Evolutionary conservation across 106 monocot genomes (phyloP), one percentile per base, ranked within the genome.

Genomic region (Acanthochlamys bracteata): DNA sequence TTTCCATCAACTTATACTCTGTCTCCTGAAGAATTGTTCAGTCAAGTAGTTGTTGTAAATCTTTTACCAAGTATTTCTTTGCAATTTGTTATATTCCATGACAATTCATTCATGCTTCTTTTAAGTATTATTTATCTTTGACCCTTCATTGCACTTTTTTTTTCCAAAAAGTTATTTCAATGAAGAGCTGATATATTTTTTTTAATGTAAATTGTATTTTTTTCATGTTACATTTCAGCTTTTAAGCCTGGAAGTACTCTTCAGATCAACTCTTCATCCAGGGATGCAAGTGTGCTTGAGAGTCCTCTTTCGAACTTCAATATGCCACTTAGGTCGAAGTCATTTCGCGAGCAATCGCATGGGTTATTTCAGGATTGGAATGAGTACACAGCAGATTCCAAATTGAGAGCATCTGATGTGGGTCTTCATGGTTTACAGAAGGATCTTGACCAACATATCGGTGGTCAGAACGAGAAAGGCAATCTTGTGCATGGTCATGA

Each of bases 241-340:
- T 23, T 45, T 19, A 70, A 66, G 57, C 55, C 41, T 3, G 72
- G 43, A 66, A 57, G 45, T 58, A 20, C 41, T 47, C 21, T 41
- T 69, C 70, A 52, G 25, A 76, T 60, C 55, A 68, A 72, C 24
- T 15, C 24, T 24, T 57, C 40, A 26, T 41, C 41, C 25, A 74
- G 66, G 61, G 91, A 84, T 69, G 58, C 56, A 10, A 55, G 56
- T 54, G 69, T 66, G 57, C 25, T 57, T 20, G 84, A 74, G 46
- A 76, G 21, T 60, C 60, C 76, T 49, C 20, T 66, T 25, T 71
- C 69, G 23, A 59, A 53, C 20, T 23, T 76, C 67, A 22, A 41
- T 24, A 59, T 25, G 55, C 83, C 80, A 60, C 71, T 61, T 65
- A 83, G 76, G 65, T 76, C 74, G 69, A 75, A 76, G 24, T 78